Evolutionary conservation across 2,329 filamentous ascomycete species (phyloP).

Genomic region (Macrophomina tecta): DNA sequence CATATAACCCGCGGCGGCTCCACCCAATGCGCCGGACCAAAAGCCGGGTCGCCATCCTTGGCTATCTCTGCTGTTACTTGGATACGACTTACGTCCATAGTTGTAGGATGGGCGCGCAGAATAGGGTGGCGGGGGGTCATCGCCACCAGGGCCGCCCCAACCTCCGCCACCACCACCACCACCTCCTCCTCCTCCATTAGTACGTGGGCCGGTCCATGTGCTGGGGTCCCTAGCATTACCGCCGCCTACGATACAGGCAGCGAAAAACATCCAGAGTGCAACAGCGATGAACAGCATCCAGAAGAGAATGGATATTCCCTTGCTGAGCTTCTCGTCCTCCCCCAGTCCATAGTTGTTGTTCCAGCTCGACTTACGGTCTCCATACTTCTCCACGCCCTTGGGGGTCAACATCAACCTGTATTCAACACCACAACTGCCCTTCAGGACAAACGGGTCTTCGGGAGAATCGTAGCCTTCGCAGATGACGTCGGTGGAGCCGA

Average conservation of each 20-base stretch:
- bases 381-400: slow-evolving; percentile 74
- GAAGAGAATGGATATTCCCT: slow-evolving; percentile 57
- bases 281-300: slow-evolving; percentile 67
- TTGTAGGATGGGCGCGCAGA: slow-evolving; percentile 38
- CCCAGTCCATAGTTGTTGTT: slow-evolving; percentile 44
- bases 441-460: slow-evolving; percentile 85
- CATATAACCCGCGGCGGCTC: slow-evolving; percentile 71
- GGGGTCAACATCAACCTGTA: slow-evolving; percentile 82
- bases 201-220: slow-evolving; percentile 33
- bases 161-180: slow-evolving; percentile 51
- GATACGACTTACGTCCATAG: slow-evolving; percentile 32
- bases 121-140: slow-evolving; percentile 59
- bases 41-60: slow-evolving; percentile 74
- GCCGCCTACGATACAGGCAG: slow-evolving; percentile 49
- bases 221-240: slow-evolving; percentile 25
- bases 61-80: slow-evolving; percentile 32
- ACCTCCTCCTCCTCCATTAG: slow-evolving; percentile 34
- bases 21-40: slow-evolving; percentile 72
- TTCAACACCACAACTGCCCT: slow-evolving; percentile 91
- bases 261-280: slow-evolving; percentile 66
- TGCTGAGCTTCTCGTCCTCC: slow-evolving; percentile 43
- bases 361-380: slow-evolving; percentile 54
- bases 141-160: slow-evolving; percentile 51
- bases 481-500: slow-evolving; percentile 86
- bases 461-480: slow-evolving; percentile 85